These are phyloP conservation scores for Cutaneotrichosporon cyanovorans DNA, from an alignment of 1,284 basidiomycete species.

Conservation along the genomic window DNA sequence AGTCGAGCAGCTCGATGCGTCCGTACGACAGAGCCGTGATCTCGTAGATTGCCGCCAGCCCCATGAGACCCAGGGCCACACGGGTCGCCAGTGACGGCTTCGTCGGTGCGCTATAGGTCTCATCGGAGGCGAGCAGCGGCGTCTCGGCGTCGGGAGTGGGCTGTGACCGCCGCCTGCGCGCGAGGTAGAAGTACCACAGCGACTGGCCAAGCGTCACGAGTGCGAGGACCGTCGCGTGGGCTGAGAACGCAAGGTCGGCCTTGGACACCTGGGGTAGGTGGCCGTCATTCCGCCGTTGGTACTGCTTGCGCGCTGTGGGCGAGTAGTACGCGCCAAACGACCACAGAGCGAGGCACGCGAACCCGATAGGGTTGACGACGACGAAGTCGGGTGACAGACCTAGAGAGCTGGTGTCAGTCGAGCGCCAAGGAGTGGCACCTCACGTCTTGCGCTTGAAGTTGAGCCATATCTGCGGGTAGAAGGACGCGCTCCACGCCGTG, in stretches of 20 bases:
- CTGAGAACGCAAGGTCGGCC: conserved; percentile 47
- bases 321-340: conserved; percentile 41
- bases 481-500: conserved; percentile 42
- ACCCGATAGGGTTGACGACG: conserved; percentile 48
- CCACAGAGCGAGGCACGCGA: conserved; percentile 44
- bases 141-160: conserved; percentile 3
- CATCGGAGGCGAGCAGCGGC: conserved; percentile 5
- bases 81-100: conserved; percentile 22
- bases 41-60: conserved; percentile 18
- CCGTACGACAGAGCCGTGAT: conserved; percentile 22
- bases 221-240: conserved; percentile 40
- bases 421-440: conserved; percentile 1
- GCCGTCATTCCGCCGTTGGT: conserved; percentile 41
- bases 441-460: conserved; percentile 45
- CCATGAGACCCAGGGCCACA: conserved; percentile 23
- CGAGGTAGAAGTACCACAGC: conserved; percentile 22
- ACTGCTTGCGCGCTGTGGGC: conserved; percentile 39
- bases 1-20: conserved; percentile 36
- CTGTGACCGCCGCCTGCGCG: conserved; percentile 2
- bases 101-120: conserved; percentile 9
- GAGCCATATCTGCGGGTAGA: conserved; percentile 48
- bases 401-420: conserved; percentile 17
- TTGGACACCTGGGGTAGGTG: conserved; percentile 43
- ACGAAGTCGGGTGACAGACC: conserved; percentile 48
- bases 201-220: conserved; percentile 28